These are phyloP conservation scores for Solanum pennellii DNA, from an alignment of 257 asterid species.

Conservation along the genomic window DNA sequence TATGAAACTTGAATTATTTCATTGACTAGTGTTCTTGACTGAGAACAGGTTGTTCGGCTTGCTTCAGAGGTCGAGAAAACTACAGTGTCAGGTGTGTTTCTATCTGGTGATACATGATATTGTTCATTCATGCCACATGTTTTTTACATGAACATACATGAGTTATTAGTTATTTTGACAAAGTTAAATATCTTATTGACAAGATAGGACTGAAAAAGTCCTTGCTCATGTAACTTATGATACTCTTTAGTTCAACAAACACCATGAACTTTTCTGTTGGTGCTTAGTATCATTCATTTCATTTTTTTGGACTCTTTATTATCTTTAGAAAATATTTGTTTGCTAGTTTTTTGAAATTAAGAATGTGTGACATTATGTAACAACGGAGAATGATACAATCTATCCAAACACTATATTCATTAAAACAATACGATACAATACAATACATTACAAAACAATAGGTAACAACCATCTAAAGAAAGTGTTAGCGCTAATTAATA, in stretches of 20 bases:
- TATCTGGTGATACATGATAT: neutral
- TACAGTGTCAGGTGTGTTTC: conserved; percentile 37
- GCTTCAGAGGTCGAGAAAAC: conserved; percentile 58
- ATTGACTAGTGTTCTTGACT: conserved; percentile 5
- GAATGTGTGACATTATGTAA: too few relatives aligned
- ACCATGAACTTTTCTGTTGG: neutral
- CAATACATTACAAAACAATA: too few relatives aligned
- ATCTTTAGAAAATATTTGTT: neutral
- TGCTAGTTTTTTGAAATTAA: neutral
- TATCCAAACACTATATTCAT: too few relatives aligned
- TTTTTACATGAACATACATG: neutral
- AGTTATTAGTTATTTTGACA: neutral
- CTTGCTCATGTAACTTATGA: neutral
- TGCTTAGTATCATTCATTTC: neutral
- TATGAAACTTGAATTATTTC: neutral
- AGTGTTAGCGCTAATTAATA: neutral
- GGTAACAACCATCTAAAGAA: too few relatives aligned
- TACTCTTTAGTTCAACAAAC: neutral
- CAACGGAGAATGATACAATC: too few relatives aligned
- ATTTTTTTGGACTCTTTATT: neutral
- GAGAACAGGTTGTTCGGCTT: conserved; percentile 42
- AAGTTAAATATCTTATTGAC: neutral
- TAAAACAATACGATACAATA: too few relatives aligned
- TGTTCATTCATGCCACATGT: neutral
- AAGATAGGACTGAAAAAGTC: neutral